These are phyloP conservation scores for Tieghemiomyces parasiticus DNA, from an alignment of 192 early-diverging fungal species.

Conservation along the genomic window DNA sequence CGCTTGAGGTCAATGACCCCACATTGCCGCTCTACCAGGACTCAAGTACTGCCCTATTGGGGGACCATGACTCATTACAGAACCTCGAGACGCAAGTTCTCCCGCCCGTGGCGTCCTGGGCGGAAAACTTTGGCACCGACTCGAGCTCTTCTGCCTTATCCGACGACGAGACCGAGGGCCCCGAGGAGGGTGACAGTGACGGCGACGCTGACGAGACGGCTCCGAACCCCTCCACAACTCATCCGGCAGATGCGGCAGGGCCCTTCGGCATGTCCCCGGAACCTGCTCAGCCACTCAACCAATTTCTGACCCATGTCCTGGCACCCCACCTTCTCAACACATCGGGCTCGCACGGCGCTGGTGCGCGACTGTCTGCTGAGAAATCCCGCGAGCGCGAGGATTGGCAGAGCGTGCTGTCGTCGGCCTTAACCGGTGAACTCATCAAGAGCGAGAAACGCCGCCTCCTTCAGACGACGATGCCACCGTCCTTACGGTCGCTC, in stretches of 20 bases:
- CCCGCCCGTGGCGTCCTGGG: not conserved
- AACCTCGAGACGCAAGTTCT: too few species aligned
- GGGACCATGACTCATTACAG: too few species aligned
- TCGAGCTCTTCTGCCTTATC: not conserved
- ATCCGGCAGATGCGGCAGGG: not conserved
- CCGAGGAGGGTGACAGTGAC: not conserved
- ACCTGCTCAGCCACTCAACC: not conserved
- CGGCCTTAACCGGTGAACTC: slow-evolving; percentile 66
- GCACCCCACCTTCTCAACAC: not conserved
- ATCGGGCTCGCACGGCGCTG: not conserved
- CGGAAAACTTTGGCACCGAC: not conserved
- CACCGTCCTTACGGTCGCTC: slow-evolving; percentile 27
- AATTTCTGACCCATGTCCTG: slow-evolving; percentile 3
- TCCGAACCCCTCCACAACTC: not conserved
- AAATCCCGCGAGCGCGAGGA: slow-evolving; percentile 52
- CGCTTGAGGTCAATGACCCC: too few species aligned
- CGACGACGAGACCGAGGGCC: not conserved
- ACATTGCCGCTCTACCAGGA: too few species aligned
- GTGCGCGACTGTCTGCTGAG: slow-evolving; percentile 18
- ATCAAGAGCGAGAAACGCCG: slow-evolving; percentile 71
- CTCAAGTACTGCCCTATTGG: too few species aligned
- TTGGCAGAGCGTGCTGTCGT: slow-evolving; percentile 76
- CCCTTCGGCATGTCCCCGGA: not conserved
- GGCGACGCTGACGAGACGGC: not conserved
- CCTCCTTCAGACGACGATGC: slow-evolving; percentile 27